These are phyloP conservation scores for Calonectria hawksworthii DNA, from an alignment of 2,329 filamentous ascomycete species.

Conservation along the genomic window DNA sequence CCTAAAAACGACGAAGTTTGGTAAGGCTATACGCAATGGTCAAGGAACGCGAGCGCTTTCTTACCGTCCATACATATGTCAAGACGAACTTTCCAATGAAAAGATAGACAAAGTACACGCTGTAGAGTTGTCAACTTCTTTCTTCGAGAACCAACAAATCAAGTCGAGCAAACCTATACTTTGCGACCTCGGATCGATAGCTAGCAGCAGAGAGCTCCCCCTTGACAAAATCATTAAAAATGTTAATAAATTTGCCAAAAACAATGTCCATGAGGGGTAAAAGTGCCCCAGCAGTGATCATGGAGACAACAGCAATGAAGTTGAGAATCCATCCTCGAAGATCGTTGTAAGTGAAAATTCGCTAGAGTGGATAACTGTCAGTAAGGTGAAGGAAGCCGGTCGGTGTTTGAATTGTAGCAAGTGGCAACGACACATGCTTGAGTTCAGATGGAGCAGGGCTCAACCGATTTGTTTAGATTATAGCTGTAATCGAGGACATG, in stretches of 20 bases:
- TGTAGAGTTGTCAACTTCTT: conserved; percentile 38
- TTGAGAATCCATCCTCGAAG: conserved; percentile 54
- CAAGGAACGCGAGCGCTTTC: conserved; percentile 13
- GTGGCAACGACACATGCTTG: background rate
- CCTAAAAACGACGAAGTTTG: conserved; percentile 36
- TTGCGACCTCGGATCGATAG: conserved; percentile 65
- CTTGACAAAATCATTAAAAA: conserved; percentile 69
- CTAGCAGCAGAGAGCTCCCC: conserved; percentile 57
- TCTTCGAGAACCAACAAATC: background rate
- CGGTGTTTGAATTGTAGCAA: background rate
- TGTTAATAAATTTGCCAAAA: conserved; percentile 67
- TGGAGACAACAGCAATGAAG: conserved; percentile 50
- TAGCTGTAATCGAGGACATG: background rate
- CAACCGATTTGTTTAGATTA: background rate
- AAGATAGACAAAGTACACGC: conserved; percentile 70
- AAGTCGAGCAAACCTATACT: conserved; percentile 51
- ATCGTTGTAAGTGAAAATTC: conserved; percentile 57
- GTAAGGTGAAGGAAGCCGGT: background rate
- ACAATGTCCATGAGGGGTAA: conserved; percentile 72
- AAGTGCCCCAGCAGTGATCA: conserved; percentile 54
- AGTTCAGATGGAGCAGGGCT: background rate
- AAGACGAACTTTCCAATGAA: conserved; percentile 68
- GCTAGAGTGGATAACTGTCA: conserved; percentile 36
- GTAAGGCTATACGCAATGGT: background rate
- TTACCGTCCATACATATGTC: conserved; percentile 68